Percentiles rank a stretch among this genome's conserved stretches.
These are phyloP conservation scores for Kluyveromyces nonfermentans DNA, from an alignment of 805 yeast species.

Conservation along the genomic window DNA sequence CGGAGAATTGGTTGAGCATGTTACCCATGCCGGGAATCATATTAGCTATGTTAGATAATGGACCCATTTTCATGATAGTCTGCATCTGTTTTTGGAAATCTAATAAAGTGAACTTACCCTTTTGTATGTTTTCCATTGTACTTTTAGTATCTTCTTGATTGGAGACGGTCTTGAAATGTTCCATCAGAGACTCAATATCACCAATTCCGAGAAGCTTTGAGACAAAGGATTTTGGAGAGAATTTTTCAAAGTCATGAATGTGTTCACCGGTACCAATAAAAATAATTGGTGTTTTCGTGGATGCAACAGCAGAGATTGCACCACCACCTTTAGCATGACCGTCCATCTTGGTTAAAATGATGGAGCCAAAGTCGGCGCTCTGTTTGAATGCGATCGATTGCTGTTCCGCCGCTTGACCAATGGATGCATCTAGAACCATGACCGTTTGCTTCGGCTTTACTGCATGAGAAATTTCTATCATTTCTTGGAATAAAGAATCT, in stretches of 20 bases:
- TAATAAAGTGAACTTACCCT: constrained; percentile 85
- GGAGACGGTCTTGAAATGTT: constrained; percentile 68
- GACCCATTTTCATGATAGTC: constrained; percentile 94
- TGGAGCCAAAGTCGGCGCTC: constrained; percentile 87
- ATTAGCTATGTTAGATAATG: constrained; percentile 82
- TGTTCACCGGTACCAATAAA: constrained; percentile 99
- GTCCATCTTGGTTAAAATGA: constrained; percentile 91
- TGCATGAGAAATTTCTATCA: constrained; percentile 85
- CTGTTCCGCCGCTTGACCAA: constrained; percentile 96
- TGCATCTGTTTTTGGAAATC: constrained; percentile 94
- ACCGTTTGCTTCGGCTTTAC: constrained; percentile 92
- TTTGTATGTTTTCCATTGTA: constrained; percentile 83
- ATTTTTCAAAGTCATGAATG: constrained; percentile 82
- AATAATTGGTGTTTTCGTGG: constrained; percentile 88
- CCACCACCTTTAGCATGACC: constrained; percentile 99
- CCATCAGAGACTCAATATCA: constrained; percentile 87
- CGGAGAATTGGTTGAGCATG: constrained; percentile 79
- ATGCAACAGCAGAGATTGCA: constrained; percentile 97
- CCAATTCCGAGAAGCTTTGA: constrained; percentile 94
- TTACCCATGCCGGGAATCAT: constrained; percentile 93
- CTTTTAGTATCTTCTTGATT: constrained; percentile 83
- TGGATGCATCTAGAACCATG: constrained; percentile 95
- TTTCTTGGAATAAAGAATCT: constrained; percentile 80
- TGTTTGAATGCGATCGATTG: constrained; percentile 94
- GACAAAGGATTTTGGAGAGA: constrained; percentile 80